Conservation (phyloP, 768 basidiomycete species). For the Phlebiopsis flavidoalba region DNA sequence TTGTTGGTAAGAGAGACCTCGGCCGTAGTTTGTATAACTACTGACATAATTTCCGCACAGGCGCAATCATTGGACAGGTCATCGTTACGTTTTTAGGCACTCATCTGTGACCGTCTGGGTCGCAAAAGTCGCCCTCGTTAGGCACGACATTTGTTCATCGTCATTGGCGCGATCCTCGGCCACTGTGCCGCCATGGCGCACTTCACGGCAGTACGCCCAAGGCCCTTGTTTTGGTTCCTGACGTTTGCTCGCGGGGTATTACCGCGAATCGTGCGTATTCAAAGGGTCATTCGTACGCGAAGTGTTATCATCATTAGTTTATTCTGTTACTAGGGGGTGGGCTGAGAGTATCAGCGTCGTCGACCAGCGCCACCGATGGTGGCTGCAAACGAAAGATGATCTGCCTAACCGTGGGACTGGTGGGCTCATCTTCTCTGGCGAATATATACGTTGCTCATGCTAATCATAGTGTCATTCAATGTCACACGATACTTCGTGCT, state of each 20-base stretch:
- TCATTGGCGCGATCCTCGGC: conserved; percentile 60
- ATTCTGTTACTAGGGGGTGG: conserved; percentile 49
- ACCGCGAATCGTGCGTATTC: conserved; percentile 52
- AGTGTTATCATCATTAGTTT: background rate
- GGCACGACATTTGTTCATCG: conserved; percentile 52
- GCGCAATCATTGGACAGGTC: conserved; percentile 58
- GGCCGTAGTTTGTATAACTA: background rate
- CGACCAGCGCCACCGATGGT: conserved; percentile 65
- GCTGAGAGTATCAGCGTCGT: conserved; percentile 74
- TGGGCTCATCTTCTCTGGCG: conserved; percentile 18
- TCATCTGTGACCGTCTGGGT: conserved; percentile 71
- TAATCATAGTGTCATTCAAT: conserved; percentile 51
- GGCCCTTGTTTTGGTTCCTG: conserved; percentile 74
- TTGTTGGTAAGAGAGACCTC: conserved; percentile 45
- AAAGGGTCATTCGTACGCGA: background rate
- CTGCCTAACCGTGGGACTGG: conserved; percentile 56
- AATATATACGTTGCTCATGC: background rate
- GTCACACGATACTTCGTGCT: conserved; percentile 73
- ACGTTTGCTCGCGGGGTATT: conserved; percentile 66
- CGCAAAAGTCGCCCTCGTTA: conserved; percentile 48
- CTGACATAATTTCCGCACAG: conserved; percentile 25
- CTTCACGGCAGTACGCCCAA: conserved; percentile 43
- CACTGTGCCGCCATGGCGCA: conserved; percentile 65
- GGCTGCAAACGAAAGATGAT: conserved; percentile 65
- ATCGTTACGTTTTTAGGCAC: conserved; percentile 58